Evolutionary conservation across 1,284 basidiomycete genomes (phyloP), one percentile per base, ranked within the genome.

Genomic region (Hemileia vastatrix): DNA sequence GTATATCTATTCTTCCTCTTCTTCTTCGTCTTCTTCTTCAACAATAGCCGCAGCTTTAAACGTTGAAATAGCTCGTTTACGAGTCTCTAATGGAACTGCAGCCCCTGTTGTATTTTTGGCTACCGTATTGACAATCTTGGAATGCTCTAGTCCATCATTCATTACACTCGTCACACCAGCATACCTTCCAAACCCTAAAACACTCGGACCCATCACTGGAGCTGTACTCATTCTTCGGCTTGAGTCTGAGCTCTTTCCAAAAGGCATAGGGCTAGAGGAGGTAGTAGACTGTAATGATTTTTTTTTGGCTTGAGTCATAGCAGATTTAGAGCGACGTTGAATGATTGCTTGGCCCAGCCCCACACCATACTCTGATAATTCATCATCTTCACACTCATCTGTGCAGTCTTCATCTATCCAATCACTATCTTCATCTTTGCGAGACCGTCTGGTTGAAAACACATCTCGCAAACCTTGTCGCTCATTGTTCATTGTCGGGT

Each of bases 1-100:
- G n/a, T n/a, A n/a, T n/a, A n/a, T n/a, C n/a, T n/a, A n/a, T n/a
- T n/a, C n/a, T n/a, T n/a, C n/a, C n/a, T n/a, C n/a, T 47, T 54
- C 11, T 54, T 54, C 53, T 44, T 60, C 58, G 15, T 60, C 57
- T 6, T 60, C 57, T 31, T 62, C 59, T 50, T 62, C 59, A 24
- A 48, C 59, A 48, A 62, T 62, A 9, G 59, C 59, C 6, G 50
- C 32, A 11, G 59, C 33, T 50, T 62, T 62, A 33, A 54, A 54
- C 23, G 23, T 40, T 1, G 51, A 51, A 15, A 33, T 53, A 5
- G 50, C 50, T 31, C 52, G 47, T 45, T 48, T 54, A 15, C 44
- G 6, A 43, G 6, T 6, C 6, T 43, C 36, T 6, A n/a, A 43
- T 8, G 36, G 6, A 43, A n/a, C 36, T 6, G 6, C 15, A n/a